A percentile compares a stretch with the other conserved stretches of the same genome.
Evolutionary conservation across 2,329 filamentous ascomycete genomes (phyloP).

Genomic region (Fusarium tanahbumbuense): DNA sequence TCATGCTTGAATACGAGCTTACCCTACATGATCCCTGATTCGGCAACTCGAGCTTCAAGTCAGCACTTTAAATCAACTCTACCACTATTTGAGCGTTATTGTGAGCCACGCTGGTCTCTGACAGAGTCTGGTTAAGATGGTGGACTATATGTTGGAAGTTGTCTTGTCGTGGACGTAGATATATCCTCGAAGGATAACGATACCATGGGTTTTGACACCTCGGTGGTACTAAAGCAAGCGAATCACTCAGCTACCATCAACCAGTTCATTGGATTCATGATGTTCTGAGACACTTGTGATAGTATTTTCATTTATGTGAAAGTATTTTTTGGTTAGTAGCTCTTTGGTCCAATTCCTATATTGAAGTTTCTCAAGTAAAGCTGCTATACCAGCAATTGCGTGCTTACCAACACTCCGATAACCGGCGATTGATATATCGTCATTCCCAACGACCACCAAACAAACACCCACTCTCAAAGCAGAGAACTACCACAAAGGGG

Average conservation of each 20-base stretch:
- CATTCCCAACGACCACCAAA: background rate
- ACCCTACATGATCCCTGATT: background rate
- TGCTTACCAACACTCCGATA: conserved; percentile 22
- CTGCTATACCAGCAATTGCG: background rate
- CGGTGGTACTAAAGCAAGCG: fast-evolving
- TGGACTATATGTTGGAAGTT: fast-evolving
- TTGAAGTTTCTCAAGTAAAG: background rate
- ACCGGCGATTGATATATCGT: conserved; percentile 1
- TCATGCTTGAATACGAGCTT: fast-evolving
- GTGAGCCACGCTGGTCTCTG: fast-evolving
- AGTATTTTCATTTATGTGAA: fast-evolving
- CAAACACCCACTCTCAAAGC: background rate
- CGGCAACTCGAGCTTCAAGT: background rate
- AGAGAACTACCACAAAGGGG: background rate
- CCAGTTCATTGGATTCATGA: background rate
- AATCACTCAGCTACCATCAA: fast-evolving
- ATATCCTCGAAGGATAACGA: background rate
- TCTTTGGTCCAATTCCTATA: background rate
- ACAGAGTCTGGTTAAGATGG: fast-evolving
- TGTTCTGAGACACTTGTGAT: background rate
- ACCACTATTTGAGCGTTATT: fast-evolving
- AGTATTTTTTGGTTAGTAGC: fast-evolving
- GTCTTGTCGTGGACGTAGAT: fast-evolving
- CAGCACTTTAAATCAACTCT: background rate
- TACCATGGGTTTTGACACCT: no score